Conservation (phyloP, 805 yeast species). For the Crinitomyces ghanaensis region DNA sequence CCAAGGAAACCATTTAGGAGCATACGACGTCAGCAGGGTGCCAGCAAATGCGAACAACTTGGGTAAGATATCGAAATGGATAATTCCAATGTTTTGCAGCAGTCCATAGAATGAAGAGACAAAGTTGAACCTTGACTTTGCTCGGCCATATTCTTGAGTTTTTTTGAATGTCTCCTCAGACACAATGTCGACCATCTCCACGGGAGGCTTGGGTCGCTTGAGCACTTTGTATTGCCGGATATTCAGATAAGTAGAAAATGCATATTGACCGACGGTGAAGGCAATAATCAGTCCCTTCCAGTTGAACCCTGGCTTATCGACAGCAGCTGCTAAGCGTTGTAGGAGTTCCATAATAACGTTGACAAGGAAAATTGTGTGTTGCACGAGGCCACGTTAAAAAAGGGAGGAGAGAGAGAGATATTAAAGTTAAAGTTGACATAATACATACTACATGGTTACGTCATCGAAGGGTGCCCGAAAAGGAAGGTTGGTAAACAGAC, state of each 20-base stretch:
- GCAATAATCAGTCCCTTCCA: conserved; percentile 75
- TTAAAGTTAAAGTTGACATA: too few relatives aligned
- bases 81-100: conserved; percentile 43
- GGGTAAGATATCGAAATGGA: conserved; percentile 56
- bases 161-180: conserved; percentile 63
- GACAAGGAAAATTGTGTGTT: too few relatives aligned
- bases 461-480: too few relatives aligned
- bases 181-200: conserved; percentile 53
- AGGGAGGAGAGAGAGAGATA: too few relatives aligned
- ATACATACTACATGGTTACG: too few relatives aligned
- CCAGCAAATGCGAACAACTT: conserved; percentile 45
- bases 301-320: conserved; percentile 59
- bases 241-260: conserved; percentile 62
- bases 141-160: conserved; percentile 66
- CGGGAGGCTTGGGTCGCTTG: conserved; percentile 49
- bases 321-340: conserved; percentile 33
- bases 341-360: too few relatives aligned
- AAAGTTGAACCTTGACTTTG: conserved; percentile 63
- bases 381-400: too few relatives aligned
- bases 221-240: conserved; percentile 68
- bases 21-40: conserved; percentile 19
- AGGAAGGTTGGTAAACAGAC: too few relatives aligned
- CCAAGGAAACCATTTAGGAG: conserved; percentile 29
- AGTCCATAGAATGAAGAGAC: conserved; percentile 41
- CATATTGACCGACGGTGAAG: conserved; percentile 61